Percentiles rank a stretch among this genome's conserved stretches.
Evolutionary conservation across 2,329 filamentous ascomycete species (phyloP).

Genomic region (Colletotrichum zoysiae): DNA sequence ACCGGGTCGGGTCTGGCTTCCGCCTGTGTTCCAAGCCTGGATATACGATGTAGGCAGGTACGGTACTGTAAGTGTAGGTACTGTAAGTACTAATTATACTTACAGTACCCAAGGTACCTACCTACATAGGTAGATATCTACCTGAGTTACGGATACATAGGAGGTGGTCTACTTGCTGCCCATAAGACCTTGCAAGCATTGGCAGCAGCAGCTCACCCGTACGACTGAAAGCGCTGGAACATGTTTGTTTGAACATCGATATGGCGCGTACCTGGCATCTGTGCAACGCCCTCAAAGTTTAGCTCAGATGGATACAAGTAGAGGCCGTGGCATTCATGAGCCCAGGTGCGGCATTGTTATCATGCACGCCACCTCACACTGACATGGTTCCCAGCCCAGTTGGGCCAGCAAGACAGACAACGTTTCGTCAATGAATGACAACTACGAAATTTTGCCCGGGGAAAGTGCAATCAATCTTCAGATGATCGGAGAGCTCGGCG

Average conservation of each 20-base stretch:
- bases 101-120: too few species aligned
- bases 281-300: neutral
- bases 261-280: neutral
- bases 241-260: neutral
- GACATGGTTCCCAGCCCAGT: neutral
- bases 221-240: neutral
- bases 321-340: neutral
- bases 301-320: neutral
- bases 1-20: constrained; percentile 10
- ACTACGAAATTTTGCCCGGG: neutral
- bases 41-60: neutral
- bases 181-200: neutral
- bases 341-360: neutral
- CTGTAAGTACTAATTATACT: too few species aligned
- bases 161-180: neutral
- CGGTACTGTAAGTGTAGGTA: too few species aligned
- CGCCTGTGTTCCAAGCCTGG: neutral
- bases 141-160: too few species aligned
- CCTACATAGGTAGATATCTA: too few species aligned
- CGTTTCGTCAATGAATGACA: neutral
- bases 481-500: neutral
- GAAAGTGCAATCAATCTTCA: neutral
- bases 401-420: neutral
- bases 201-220: neutral
- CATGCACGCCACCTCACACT: neutral